These are phyloP conservation scores for Collybiopsis luxurians DNA, from an alignment of 768 basidiomycete genomes.

Conservation along the genomic window DNA sequence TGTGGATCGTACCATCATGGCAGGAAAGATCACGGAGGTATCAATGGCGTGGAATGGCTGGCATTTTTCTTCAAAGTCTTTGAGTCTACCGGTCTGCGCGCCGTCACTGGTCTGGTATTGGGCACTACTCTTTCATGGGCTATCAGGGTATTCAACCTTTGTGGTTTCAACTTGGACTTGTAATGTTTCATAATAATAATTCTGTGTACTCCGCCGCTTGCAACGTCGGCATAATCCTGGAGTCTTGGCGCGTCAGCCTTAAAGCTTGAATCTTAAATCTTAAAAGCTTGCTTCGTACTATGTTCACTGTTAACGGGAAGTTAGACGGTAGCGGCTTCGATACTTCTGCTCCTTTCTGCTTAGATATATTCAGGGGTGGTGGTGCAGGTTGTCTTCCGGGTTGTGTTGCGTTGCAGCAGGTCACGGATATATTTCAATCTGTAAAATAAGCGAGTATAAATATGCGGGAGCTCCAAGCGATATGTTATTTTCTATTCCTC, in stretches of 20 bases:
- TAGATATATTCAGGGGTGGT: too few species aligned
- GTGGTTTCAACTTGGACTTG: background rate
- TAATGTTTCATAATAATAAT: too few species aligned
- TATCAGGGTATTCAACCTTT: background rate
- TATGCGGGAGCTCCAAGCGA: background rate
- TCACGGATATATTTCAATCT: too few species aligned
- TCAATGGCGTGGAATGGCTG: background rate
- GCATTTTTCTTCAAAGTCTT: constrained; percentile 2
- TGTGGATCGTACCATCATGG: constrained; percentile 5
- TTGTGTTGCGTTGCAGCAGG: too few species aligned
- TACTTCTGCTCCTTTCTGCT: too few species aligned
- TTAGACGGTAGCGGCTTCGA: too few species aligned
- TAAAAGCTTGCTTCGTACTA: background rate
- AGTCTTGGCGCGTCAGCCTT: too few species aligned
- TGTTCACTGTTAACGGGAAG: too few species aligned
- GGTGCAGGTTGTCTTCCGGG: too few species aligned
- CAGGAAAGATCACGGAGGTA: background rate
- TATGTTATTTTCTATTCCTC: background rate
- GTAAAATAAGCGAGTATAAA: too few species aligned
- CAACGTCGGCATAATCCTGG: too few species aligned
- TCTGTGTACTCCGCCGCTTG: too few species aligned
- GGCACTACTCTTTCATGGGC: background rate
- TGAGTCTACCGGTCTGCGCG: constrained; percentile 1
- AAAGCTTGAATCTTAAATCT: background rate
- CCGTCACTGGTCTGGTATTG: background rate